Percentiles rank a stretch among this genome's conserved stretches.
These are phyloP conservation scores for Phytophthora podocarpi DNA, from an alignment of 352 stramenopile species.

Conservation along the genomic window DNA sequence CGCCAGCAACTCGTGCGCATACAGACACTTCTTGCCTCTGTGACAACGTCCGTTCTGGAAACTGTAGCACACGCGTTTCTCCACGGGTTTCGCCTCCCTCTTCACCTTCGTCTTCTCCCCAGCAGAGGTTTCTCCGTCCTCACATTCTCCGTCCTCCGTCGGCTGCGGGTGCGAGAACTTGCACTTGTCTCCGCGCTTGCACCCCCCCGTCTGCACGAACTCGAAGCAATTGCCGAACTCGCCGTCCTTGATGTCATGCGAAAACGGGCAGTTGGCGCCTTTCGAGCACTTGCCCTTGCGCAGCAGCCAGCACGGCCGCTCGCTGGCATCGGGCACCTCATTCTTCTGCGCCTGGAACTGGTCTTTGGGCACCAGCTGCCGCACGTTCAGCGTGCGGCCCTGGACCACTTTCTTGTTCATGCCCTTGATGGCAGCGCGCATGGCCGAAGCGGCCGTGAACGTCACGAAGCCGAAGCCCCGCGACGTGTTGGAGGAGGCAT, in stretches of 20 bases:
- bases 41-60: slow-evolving; percentile 83
- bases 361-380: slow-evolving; percentile 75
- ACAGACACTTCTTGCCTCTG: slow-evolving; percentile 73
- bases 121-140: no score
- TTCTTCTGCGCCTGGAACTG: slow-evolving; percentile 61
- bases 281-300: slow-evolving; percentile 84
- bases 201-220: slow-evolving; percentile 72
- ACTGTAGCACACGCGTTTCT: slow-evolving; percentile 71
- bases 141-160: slow-evolving; percentile 7
- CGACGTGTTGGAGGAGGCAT: slow-evolving; percentile 61
- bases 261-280: slow-evolving; percentile 72
- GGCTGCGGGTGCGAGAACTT: slow-evolving; percentile 64
- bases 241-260: slow-evolving; percentile 71
- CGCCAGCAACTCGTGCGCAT: slow-evolving; percentile 58
- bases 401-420: slow-evolving; percentile 81
- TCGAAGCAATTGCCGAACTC: slow-evolving; percentile 85
- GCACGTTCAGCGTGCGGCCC: slow-evolving; percentile 76
- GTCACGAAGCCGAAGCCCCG: slow-evolving; percentile 86
- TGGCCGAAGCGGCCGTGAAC: slow-evolving; percentile 71
- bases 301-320: slow-evolving; percentile 72
- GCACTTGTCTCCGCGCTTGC: slow-evolving; percentile 74
- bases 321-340: slow-evolving; percentile 38
- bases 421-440: slow-evolving; percentile 72
- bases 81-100: slow-evolving; percentile 25
- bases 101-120: slow-evolving; percentile 6